A percentile compares a stretch with the other conserved stretches of the same genome.
Evolutionary conservation across 345 rosid species (phyloP).

Genomic region (Cardamine resedifolia): DNA sequence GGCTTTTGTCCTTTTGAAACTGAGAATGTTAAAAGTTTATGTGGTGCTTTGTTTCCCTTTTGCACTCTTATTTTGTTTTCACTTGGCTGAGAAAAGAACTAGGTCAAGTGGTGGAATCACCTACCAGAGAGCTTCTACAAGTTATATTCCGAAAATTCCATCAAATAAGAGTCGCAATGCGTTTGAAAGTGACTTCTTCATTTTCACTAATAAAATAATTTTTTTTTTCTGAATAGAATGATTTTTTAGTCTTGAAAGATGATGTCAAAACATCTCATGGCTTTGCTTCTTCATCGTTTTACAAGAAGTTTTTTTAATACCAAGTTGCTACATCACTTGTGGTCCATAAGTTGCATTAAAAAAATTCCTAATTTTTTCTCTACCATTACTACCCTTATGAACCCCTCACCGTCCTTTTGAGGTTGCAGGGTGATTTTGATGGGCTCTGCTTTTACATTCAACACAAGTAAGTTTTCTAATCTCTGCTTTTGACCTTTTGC

Average conservation of each 20-base stretch:
- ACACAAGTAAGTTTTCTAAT: slow-evolving; percentile 11
- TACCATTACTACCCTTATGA: not conserved
- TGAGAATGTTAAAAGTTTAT: no score
- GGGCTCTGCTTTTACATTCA: not conserved
- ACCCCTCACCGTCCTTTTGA: not conserved
- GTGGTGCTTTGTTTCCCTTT: no score
- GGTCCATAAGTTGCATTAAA: not conserved
- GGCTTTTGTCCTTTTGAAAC: no score
- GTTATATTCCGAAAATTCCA: not conserved
- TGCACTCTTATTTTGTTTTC: no score
- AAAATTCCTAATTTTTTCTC: not conserved
- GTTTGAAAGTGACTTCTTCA: slow-evolving; percentile 7
- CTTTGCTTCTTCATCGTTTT: not conserved
- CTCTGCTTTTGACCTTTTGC: slow-evolving; percentile 13
- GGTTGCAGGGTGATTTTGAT: not conserved
- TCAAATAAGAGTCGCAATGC: not conserved
- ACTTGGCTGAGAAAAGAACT: no score
- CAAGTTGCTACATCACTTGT: slow-evolving; percentile 1
- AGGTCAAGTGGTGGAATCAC: no score
- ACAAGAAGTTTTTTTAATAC: not conserved
- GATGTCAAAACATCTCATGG: not conserved
- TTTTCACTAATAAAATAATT: not conserved
- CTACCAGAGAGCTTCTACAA: not conserved
- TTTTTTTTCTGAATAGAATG: not conserved
- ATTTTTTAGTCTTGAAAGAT: not conserved